phyloP scores from a whole-genome alignment of 306 rosid species.

The Cyamopsis tetragonoloba region DNA sequence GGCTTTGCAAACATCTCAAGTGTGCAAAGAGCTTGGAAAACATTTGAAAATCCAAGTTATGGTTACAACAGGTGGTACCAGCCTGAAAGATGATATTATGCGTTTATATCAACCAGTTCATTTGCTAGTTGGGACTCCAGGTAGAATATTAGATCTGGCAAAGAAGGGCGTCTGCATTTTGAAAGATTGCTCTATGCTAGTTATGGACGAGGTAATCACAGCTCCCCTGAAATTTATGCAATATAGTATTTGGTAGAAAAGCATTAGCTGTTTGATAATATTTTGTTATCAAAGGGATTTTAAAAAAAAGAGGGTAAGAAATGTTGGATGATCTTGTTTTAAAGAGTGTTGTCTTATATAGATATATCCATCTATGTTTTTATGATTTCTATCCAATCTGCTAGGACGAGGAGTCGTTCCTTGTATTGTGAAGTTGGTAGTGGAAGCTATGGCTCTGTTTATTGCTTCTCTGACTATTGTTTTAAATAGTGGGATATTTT shows the following conservation, averaged over 20 bases:
- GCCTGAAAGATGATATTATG: slow-evolving; percentile 96
- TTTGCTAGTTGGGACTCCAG: slow-evolving; percentile 97
- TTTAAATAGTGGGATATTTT: not conserved
- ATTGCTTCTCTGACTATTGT: slow-evolving; percentile 2
- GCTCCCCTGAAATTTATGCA: not conserved
- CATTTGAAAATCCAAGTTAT: slow-evolving; percentile 92
- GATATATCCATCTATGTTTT: not conserved
- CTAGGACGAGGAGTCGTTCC: not conserved
- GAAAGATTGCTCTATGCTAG: slow-evolving; percentile 87
- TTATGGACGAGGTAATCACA: slow-evolving; percentile 87
- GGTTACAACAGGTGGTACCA: slow-evolving; percentile 99
- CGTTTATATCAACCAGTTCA: slow-evolving; percentile 98
- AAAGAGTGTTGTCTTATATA: not conserved
- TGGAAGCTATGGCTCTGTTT: slow-evolving; percentile 3
- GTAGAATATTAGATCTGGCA: slow-evolving; percentile 95
- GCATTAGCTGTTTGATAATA: not conserved
- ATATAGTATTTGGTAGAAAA: not conserved
- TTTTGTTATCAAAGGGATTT: not conserved
- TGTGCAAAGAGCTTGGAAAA: slow-evolving; percentile 95
- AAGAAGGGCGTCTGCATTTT: slow-evolving; percentile 82
- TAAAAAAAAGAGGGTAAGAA: not conserved
- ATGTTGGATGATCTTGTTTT: not conserved
- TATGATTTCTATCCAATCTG: not conserved
- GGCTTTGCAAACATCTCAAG: slow-evolving; percentile 99
- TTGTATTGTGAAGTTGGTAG: not conserved